Percentiles rank a stretch among this genome's conserved stretches.
phyloP scores from a whole-genome alignment of 345 rosid genomes.

The Populus davidiana region DNA sequence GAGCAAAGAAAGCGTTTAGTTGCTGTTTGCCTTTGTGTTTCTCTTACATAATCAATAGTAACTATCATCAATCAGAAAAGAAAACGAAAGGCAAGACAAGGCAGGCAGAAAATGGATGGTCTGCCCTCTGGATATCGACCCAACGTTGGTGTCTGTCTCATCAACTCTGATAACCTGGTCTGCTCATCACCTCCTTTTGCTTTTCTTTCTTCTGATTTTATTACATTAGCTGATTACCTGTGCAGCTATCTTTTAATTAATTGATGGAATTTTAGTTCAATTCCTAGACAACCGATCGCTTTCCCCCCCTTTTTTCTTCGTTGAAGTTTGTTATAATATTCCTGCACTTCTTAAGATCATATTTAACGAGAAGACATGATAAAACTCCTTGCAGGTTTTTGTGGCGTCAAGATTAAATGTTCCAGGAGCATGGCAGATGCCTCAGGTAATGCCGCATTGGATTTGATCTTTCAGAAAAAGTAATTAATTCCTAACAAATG shows the following conservation, averaged over 20 bases:
- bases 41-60: neutral
- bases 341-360: neutral
- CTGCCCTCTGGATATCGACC: constrained; percentile 97
- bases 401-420: constrained; percentile 96
- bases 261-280: neutral
- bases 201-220: neutral
- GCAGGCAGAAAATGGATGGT: constrained; percentile 52
- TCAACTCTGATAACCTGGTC: constrained; percentile 87
- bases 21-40: neutral
- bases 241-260: neutral
- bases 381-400: constrained; percentile 53
- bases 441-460: constrained; percentile 56
- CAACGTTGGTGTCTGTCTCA: constrained; percentile 92
- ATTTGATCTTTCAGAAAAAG: neutral
- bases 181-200: neutral
- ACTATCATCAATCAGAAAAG: neutral
- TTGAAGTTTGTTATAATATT: no score
- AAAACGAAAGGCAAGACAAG: neutral
- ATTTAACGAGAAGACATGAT: neutral
- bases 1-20: neutral
- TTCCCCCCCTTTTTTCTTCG: neutral
- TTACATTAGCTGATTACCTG: neutral
- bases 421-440: constrained; percentile 99
- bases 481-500: neutral
- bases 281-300: neutral